Evolutionary conservation across 2,329 filamentous ascomycete genomes (phyloP).

Genomic region (Colletotrichum musae): DNA sequence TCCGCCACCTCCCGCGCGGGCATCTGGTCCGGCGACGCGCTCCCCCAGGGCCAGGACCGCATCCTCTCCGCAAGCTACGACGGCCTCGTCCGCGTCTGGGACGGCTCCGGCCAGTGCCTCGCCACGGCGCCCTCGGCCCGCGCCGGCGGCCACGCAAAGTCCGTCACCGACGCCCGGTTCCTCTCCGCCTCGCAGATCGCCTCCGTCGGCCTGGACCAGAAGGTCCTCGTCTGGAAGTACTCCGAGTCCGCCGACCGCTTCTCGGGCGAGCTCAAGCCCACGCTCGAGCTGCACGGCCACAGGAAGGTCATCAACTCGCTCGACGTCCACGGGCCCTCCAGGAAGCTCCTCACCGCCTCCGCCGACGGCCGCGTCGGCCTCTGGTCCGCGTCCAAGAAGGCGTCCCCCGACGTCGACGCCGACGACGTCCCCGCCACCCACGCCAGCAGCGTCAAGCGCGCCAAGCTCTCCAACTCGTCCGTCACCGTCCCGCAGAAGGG

Average conservation of each 20-base stretch:
- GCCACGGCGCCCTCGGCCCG: constrained; percentile 79
- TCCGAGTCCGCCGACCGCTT: constrained; percentile 74
- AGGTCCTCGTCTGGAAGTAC: constrained; percentile 92
- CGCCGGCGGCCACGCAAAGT: constrained; percentile 81
- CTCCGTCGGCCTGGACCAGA: constrained; percentile 87
- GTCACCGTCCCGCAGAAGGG: constrained; percentile 78
- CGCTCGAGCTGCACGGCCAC: constrained; percentile 88
- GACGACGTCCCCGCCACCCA: constrained; percentile 77
- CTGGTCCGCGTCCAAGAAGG: constrained; percentile 86
- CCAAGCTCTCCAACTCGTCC: constrained; percentile 69
- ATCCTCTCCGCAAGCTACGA: constrained; percentile 97
- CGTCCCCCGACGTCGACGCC: constrained; percentile 80
- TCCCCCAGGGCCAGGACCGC: constrained; percentile 73
- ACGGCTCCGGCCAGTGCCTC: constrained; percentile 86
- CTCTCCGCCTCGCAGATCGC: constrained; percentile 83
- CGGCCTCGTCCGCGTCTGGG: constrained; percentile 90
- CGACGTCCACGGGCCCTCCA: constrained; percentile 79
- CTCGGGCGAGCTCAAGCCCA: constrained; percentile 76
- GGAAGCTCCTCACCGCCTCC: constrained; percentile 87
- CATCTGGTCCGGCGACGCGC: constrained; percentile 65
- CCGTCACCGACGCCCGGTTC: constrained; percentile 88
- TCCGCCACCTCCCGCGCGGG: constrained; percentile 76
- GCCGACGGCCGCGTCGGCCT: constrained; percentile 88
- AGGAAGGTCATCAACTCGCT: constrained; percentile 80
- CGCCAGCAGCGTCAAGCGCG: constrained; percentile 75